Percentiles rank a stretch among this genome's conserved stretches.
phyloP scores from a whole-genome alignment of 2,329 filamentous ascomycete genomes.

The Exophiala sp. region DNA sequence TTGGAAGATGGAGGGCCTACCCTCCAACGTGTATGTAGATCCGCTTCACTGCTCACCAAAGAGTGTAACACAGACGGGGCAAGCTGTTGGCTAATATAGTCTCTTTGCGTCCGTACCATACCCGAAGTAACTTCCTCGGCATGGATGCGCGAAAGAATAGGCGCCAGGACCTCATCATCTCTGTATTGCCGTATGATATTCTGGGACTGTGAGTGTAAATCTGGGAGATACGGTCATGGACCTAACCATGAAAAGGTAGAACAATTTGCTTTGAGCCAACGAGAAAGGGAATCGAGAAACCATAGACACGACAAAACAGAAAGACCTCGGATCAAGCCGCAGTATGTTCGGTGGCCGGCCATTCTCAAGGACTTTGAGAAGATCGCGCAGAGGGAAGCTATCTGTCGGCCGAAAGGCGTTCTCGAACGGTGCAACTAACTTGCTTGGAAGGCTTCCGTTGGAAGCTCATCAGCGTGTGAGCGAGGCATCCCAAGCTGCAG shows the following conservation, averaged over 20 bases:
- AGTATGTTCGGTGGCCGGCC: slow-evolving; percentile 14
- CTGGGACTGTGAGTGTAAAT: slow-evolving; percentile 4
- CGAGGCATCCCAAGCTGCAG: neutral
- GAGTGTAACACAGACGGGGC: slow-evolving; percentile 8
- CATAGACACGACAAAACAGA: slow-evolving; percentile 16
- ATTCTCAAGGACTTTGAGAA: slow-evolving; percentile 12
- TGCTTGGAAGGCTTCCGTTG: slow-evolving; percentile 10
- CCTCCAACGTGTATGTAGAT: slow-evolving; percentile 8
- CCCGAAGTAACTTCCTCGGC: neutral
- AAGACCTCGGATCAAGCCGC: slow-evolving; percentile 17
- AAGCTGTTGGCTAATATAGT: slow-evolving; percentile 11
- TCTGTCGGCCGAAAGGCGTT: slow-evolving; percentile 10
- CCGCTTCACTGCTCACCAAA: slow-evolving; percentile 10
- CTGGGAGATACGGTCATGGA: neutral
- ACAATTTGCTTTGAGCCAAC: slow-evolving; percentile 12
- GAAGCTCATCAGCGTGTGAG: neutral
- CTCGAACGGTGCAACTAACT: slow-evolving; percentile 11
- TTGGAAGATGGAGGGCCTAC: neutral
- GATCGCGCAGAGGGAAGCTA: slow-evolving; percentile 10
- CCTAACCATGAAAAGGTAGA: slow-evolving; percentile 23
- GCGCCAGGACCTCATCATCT: slow-evolving; percentile 1
- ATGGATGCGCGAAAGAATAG: slow-evolving; percentile 4
- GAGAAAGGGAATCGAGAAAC: slow-evolving; percentile 21
- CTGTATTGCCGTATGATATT: slow-evolving; percentile 12
- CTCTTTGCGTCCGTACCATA: slow-evolving; percentile 1